Conservation (phyloP, 2,329 filamentous ascomycete genomes). For the Neofusicoccum ribis region DNA sequence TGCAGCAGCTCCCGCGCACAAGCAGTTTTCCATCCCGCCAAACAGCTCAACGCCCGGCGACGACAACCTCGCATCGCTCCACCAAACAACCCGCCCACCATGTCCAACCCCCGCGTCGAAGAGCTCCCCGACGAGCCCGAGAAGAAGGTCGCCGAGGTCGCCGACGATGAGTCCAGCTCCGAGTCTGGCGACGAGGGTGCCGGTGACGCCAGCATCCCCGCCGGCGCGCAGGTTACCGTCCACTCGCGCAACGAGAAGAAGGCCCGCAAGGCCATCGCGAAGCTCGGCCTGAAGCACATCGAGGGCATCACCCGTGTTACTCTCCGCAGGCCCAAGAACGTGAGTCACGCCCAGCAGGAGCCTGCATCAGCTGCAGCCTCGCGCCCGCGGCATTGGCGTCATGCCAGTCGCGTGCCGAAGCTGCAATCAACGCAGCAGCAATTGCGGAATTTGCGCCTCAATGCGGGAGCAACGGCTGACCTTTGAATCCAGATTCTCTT, state of each 20-base stretch:
- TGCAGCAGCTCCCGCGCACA: conserved; percentile 15
- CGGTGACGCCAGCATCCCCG: conserved; percentile 68
- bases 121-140: conserved; percentile 89
- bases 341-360: conserved; percentile 57
- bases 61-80: conserved; percentile 28
- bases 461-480: conserved; percentile 5
- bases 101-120: conserved; percentile 98
- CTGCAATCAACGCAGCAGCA: not conserved
- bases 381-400: not conserved
- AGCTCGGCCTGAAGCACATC: conserved; percentile 95
- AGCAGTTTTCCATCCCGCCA: conserved; percentile 18
- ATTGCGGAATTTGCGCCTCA: not conserved
- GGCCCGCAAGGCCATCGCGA: conserved; percentile 98
- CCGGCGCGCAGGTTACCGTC: conserved; percentile 84
- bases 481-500: conserved; percentile 76
- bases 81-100: conserved; percentile 53
- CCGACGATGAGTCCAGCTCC: conserved; percentile 70
- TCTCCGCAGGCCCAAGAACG: conserved; percentile 97
- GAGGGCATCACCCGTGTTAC: conserved; percentile 98
- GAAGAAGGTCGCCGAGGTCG: conserved; percentile 73
- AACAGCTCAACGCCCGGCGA: conserved; percentile 19
- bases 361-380: not conserved
- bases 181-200: conserved; percentile 71
- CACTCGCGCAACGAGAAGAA: conserved; percentile 99
- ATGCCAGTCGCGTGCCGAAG: not conserved